phyloP scores from a whole-genome alignment of 192 early-diverging fungal genomes.

The Rhizoclosmatium globosum region DNA sequence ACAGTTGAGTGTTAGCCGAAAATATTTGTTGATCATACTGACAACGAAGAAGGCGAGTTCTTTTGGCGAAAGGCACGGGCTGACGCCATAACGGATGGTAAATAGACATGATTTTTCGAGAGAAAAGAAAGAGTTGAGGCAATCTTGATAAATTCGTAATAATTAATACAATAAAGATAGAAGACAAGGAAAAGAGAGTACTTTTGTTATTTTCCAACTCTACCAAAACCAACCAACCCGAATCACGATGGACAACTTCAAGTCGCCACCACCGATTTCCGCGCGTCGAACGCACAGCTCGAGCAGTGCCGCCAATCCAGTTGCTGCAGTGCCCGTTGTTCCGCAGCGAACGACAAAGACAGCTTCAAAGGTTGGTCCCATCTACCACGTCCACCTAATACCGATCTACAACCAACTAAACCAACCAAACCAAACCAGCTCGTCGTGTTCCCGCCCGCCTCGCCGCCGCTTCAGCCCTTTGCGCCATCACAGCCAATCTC shows the following conservation, averaged over 20 bases:
- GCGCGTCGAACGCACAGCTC: background rate
- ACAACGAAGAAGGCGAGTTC: background rate
- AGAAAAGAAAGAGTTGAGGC: background rate
- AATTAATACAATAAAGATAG: background rate
- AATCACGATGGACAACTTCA: background rate
- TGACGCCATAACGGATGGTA: background rate
- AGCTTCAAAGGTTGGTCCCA: constrained; percentile 8
- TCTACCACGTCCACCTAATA: too few species aligned
- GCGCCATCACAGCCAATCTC: background rate
- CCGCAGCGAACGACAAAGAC: constrained; percentile 29
- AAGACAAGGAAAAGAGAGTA: too few species aligned
- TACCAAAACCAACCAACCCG: too few species aligned
- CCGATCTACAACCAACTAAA: background rate
- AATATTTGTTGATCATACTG: background rate
- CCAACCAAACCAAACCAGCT: background rate
- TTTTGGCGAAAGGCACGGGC: background rate
- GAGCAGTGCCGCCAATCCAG: background rate
- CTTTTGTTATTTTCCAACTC: too few species aligned
- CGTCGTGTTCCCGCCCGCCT: constrained; percentile 24
- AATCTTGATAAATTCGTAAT: background rate
- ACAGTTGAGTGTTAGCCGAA: background rate
- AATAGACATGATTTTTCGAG: too few species aligned
- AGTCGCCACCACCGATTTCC: background rate
- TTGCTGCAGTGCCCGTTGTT: background rate
- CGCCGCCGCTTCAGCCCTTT: constrained; percentile 11